These are phyloP conservation scores for Penicillium sp. DNA, from an alignment of 2,329 filamentous ascomycete species.

Conservation along the genomic window DNA sequence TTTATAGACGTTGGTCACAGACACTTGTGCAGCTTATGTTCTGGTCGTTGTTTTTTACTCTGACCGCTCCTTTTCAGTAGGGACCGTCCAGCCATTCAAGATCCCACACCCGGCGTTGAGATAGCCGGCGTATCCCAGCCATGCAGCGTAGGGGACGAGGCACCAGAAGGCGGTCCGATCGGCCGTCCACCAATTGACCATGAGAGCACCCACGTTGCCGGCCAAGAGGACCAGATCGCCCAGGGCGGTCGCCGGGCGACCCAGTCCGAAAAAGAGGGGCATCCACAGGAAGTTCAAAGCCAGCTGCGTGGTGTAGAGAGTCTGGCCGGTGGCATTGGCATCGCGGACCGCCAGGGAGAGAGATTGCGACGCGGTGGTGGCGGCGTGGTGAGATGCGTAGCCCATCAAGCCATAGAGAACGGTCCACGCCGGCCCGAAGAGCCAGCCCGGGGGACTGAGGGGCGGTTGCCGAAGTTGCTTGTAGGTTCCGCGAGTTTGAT, in stretches of 20 bases:
- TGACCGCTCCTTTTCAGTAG: conserved; percentile 43
- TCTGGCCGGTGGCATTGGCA: conserved; percentile 68
- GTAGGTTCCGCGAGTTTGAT: conserved; percentile 40
- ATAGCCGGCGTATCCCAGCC: conserved; percentile 87
- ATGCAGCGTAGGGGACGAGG: conserved; percentile 79
- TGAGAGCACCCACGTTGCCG: conserved; percentile 71
- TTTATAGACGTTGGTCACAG: no score
- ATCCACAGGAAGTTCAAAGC: conserved; percentile 86
- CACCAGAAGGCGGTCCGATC: conserved; percentile 73
- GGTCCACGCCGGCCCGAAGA: conserved; percentile 63
- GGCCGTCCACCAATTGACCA: conserved; percentile 73
- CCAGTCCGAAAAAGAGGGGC: conserved; percentile 84
- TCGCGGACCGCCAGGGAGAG: conserved; percentile 57
- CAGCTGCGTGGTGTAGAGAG: conserved; percentile 83
- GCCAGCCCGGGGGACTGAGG: conserved; percentile 56
- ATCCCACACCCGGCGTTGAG: conserved; percentile 69
- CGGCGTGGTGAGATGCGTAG: conserved; percentile 80
- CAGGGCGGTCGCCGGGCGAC: conserved; percentile 71
- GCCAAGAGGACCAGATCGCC: conserved; percentile 73
- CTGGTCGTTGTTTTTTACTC: conserved; percentile 9
- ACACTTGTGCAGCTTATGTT: no score
- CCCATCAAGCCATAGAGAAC: conserved; percentile 72
- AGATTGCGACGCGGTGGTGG: conserved; percentile 62
- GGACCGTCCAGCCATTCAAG: conserved; percentile 64
- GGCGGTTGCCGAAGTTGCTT: conserved; percentile 48